Base-by-base conservation (phyloP, 371 early-diverging fungal species). In the Apophysomyces variabilis region DNA sequence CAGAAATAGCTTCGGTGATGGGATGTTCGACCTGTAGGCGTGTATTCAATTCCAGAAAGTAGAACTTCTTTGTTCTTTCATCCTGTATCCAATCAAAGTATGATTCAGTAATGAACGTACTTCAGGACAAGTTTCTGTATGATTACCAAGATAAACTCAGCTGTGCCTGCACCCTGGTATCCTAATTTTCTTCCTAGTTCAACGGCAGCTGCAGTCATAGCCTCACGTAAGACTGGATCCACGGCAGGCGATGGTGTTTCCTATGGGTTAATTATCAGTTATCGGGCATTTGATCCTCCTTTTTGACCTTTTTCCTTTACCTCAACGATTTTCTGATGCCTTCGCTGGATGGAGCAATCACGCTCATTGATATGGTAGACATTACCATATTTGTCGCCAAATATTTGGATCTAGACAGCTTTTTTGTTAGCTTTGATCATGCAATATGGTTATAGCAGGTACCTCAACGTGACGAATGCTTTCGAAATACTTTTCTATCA, bases 11-110 rank as follows among this genome's bases (percentile, higher is more conserved):
- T 80, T 99, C 99, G 13, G 98, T 97, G 61, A 98, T 94, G 36
- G 97, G 96, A 78, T 98, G 99, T 79, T 99, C 98, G 58, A 95
- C 96, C 72, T 93, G 94, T 61, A 93, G 79, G 46, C 93, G 90
- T 0, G 93, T 93, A 79, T 93, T 93, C 78, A 93, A 81, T 69
- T 93, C 94, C 75, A 93, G 77, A 73, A 93, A 93, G 80, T 90
- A 95, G 57, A 92, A 92, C 63, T 89, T 83, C 61, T 85, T 86
- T 43, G 80, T 81, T 54, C 84, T 80, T 62, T 85, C 84, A 60
- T 87, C 87, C 74, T 78, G 60, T 6, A 61, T 46, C 13, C 13
- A 35, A 38, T 16, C 18, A 47, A 37, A 21, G 21, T 21, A 57
- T 60, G 18, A 39, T 26, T 26, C 32, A 26, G 35, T 39, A 62